Base-by-base conservation (phyloP, 2,329 filamentous ascomycete species). In the Remersonia thermophila region DNA sequence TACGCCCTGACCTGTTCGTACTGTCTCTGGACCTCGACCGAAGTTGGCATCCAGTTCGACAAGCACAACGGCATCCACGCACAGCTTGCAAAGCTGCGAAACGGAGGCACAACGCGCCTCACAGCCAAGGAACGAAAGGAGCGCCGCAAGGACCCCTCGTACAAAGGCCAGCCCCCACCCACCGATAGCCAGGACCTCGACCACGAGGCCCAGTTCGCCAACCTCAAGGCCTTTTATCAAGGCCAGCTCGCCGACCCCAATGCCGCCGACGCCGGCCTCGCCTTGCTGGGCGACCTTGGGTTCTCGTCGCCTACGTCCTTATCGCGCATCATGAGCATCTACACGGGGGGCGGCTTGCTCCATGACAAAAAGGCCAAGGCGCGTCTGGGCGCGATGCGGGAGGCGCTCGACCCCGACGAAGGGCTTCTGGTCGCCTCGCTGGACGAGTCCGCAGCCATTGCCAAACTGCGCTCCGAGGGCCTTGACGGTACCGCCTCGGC, bases 1-100 rank as follows among this genome's bases (percentile, higher is more conserved):
- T 95, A 80, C 59, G 77, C 89, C 25, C 67, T 98, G 29, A 74
- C 79, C 27, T 98, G 91, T 63, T 76, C 78, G 35, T 93, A 93
- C 59, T 98, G 91, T 63, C 78, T 83, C 57, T 98, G 91, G 91
- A 84, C 76, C 44, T 89, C 86, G 2, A 71, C 80, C 35, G 91
- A 98, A 54, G 83, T 93, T 29, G 85, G 82, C 27, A 79, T 98
- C 56, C 77, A 83, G 50, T 93, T 98, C 54, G 84, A 89, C 51
- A 87, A 89, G 49, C 77, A 83, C 8, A 91, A 83, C 40, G 84
- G 85, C 42, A 86, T 98, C 43, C 80, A 83, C 46, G 69, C 72
- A 18, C 91, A 98, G 55, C 65, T 94, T 7, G 63, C 78, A 27
- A 81, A 79, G 49, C 60, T 91, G 38, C 76, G 75, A 28, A 76